Conservation (phyloP, 495 filamentous ascomycete species). For the Cladorrhinum samala region DNA sequence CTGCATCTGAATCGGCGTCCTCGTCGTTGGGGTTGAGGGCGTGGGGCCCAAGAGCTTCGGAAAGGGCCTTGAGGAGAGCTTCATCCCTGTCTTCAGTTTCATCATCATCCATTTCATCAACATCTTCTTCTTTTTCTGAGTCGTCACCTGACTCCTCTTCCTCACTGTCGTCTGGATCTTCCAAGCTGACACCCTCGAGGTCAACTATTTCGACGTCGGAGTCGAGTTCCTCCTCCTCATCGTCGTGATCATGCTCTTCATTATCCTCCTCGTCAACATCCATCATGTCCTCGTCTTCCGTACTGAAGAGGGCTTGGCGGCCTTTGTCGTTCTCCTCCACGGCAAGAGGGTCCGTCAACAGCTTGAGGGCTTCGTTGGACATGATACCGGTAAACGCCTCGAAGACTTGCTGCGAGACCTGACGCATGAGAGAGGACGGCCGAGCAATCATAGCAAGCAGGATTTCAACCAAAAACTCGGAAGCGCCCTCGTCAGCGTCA, state of each 20-base stretch:
- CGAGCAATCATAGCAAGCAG: constrained; percentile 82
- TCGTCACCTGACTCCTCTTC: constrained; percentile 29
- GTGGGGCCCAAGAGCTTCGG: constrained; percentile 62
- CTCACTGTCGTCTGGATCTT: constrained; percentile 37
- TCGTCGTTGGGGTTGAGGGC: constrained; percentile 47
- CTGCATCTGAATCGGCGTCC: constrained; percentile 48
- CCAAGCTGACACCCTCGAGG: constrained; percentile 36
- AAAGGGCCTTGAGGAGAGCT: constrained; percentile 53
- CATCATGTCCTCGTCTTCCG: constrained; percentile 54
- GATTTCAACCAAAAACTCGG: constrained; percentile 78
- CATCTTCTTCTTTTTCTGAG: constrained; percentile 22
- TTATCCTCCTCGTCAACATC: constrained; percentile 37
- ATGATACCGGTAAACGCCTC: constrained; percentile 65
- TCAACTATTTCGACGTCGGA: constrained; percentile 40
- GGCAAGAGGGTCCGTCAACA: constrained; percentile 66
- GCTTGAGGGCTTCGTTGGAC: constrained; percentile 63
- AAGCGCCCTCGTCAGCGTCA: constrained; percentile 47
- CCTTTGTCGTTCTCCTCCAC: constrained; percentile 77
- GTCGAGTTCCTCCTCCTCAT: constrained; percentile 39
- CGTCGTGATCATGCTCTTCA: constrained; percentile 22
- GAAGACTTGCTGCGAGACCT: constrained; percentile 83
- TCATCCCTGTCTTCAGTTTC: constrained; percentile 38
- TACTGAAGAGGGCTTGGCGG: constrained; percentile 77
- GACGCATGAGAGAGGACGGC: constrained; percentile 75
- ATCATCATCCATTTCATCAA: constrained; percentile 41